Evolutionary conservation across 306 rosid species (phyloP).

Genomic region (Purshia tridentata): DNA sequence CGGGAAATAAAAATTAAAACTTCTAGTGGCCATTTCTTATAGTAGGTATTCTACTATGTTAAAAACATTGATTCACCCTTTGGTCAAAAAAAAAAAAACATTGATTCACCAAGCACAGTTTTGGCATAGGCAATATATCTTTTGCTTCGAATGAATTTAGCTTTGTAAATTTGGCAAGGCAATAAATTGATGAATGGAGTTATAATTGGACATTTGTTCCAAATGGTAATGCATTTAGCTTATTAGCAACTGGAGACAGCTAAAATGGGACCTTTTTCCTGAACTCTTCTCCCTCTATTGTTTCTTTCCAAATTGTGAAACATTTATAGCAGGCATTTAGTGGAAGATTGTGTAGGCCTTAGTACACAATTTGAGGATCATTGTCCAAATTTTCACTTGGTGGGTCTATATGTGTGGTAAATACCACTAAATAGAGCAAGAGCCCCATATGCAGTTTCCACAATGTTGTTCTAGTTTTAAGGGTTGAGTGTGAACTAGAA

Average conservation of each 20-base stretch:
- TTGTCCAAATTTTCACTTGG: not conserved
- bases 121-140: not conserved
- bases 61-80: no score
- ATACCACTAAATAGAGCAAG: not conserved
- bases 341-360: not conserved
- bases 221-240: not conserved
- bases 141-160: not conserved
- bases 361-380: not conserved
- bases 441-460: not conserved
- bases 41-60: not conserved
- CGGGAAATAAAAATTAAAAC: not conserved
- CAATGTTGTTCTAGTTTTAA: not conserved
- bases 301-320: not conserved
- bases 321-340: conserved; percentile 2
- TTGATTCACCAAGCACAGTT: not conserved
- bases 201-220: not conserved
- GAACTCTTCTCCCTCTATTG: not conserved
- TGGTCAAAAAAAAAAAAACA: no score
- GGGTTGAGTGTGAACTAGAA: not conserved
- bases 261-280: not conserved
- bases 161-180: not conserved
- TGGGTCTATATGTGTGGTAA: not conserved
- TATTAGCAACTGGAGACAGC: not conserved
- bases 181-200: not conserved
- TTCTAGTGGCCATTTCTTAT: not conserved